Percentiles rank a stretch among this genome's conserved stretches.
phyloP scores from a whole-genome alignment of 176 grass and related monocot species.

The Lolium rigidum region DNA sequence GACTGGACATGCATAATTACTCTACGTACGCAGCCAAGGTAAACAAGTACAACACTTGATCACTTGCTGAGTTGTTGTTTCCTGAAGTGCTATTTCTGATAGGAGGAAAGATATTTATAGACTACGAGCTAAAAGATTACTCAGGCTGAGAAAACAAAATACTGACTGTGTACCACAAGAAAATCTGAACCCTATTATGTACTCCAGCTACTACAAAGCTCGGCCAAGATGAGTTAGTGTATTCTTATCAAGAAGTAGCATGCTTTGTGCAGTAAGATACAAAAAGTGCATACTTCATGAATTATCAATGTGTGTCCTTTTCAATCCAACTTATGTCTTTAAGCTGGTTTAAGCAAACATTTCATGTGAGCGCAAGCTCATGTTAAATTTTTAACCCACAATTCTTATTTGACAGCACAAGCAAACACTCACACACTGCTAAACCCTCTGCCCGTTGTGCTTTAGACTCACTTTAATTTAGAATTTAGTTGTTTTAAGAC shows the following conservation, averaged over 20 bases:
- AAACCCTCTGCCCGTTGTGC: not conserved
- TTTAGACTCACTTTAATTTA: slow-evolving; percentile 11
- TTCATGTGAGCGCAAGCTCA: no score
- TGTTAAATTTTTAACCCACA: not conserved
- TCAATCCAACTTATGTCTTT: not conserved
- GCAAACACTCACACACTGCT: slow-evolving; percentile 1
- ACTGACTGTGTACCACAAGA: not conserved
- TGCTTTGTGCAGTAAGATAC: not conserved
- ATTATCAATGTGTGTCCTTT: not conserved
- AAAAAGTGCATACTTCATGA: not conserved
- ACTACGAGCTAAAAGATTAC: slow-evolving; percentile 4
- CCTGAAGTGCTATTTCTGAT: not conserved
- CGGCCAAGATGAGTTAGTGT: slow-evolving; percentile 13
- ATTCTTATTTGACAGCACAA: not conserved
- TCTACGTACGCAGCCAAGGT: slow-evolving; percentile 32
- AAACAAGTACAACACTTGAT: not conserved
- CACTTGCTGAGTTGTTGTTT: not conserved
- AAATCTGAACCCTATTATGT: slow-evolving; percentile 10
- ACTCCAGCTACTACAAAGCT: slow-evolving; percentile 19
- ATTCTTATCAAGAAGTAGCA: not conserved
- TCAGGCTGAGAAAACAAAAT: slow-evolving; percentile 16
- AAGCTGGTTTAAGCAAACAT: not conserved
- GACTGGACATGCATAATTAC: slow-evolving; percentile 22
- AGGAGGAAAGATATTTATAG: no score
- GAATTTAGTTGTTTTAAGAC: slow-evolving; percentile 10